Percentiles rank a stretch among this genome's conserved stretches.
phyloP scores from a whole-genome alignment of 208 protist species.

The Leishmania tropica region DNA sequence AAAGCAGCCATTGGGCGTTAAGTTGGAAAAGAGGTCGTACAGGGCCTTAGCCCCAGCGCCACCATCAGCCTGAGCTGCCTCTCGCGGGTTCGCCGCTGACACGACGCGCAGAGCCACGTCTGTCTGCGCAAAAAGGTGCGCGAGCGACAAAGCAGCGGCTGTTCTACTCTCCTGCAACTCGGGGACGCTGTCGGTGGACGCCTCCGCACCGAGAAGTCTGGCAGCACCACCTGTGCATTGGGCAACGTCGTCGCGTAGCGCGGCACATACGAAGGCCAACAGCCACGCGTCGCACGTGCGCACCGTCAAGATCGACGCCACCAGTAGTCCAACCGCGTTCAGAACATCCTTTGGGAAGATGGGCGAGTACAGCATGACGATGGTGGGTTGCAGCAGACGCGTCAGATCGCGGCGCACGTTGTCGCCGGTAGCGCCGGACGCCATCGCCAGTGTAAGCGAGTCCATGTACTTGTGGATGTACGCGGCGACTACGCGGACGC shows the following conservation, averaged over 20 bases:
- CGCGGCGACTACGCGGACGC: slow-evolving; percentile 80
- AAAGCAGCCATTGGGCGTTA: slow-evolving; percentile 83
- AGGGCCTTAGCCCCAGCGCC: slow-evolving; percentile 23
- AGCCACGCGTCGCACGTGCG: slow-evolving; percentile 50
- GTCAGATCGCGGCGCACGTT: slow-evolving; percentile 35
- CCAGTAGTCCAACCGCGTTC: slow-evolving; percentile 81
- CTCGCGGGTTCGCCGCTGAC: slow-evolving; percentile 14
- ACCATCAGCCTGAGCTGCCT: slow-evolving; percentile 1
- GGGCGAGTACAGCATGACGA: slow-evolving; percentile 67
- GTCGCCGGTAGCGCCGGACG: not conserved
- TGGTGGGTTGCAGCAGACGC: slow-evolving; percentile 46
- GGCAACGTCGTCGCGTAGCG: slow-evolving; percentile 26
- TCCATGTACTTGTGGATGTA: slow-evolving; percentile 84
- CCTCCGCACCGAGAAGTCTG: not conserved
- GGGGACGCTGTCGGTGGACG: not conserved
- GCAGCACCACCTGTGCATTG: not conserved
- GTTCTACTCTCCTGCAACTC: not conserved
- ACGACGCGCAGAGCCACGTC: slow-evolving; percentile 22
- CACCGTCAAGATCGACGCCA: slow-evolving; percentile 76
- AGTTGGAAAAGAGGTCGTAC: slow-evolving; percentile 35
- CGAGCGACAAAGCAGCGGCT: slow-evolving; percentile 1
- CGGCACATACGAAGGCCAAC: slow-evolving; percentile 50
- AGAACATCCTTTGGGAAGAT: slow-evolving; percentile 89
- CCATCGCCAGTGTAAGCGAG: slow-evolving; percentile 23
- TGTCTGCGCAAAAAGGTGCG: slow-evolving; percentile 18